Evolutionary conservation across 2,329 filamentous ascomycete species (phyloP), one percentile per base, ranked within the genome.

Genomic region (Ophiosphaerella korrae): DNA sequence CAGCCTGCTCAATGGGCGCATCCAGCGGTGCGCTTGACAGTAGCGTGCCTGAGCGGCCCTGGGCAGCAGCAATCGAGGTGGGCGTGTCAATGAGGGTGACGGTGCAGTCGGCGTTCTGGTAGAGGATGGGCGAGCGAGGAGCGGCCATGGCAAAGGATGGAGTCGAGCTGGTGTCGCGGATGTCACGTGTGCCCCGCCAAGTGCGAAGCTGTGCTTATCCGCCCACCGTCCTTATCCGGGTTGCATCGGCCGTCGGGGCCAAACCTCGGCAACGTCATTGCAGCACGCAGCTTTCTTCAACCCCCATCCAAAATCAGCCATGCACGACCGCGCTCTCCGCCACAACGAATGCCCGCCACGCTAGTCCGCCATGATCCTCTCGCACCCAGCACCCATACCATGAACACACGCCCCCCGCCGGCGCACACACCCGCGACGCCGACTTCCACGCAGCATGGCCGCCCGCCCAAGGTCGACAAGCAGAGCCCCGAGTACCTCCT

Each of bases 401-500:
- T 73, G 72, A 74, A 63, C 39, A 66, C 60, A 39, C 62, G 63
- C 42, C 63, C 56, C 42, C 57, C 63, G 61, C 63, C 62, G 59
- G 58, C 52, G 53, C 45, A 55, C 55, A 48, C 54, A 40, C 49
- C 58, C 35, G 45, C 55, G 49, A 51, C 38, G 45, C 42, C 40
- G 26, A 51, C 26, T 35, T 45, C 21, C n/a, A 50, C 36, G 16
- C 48, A 44, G 26, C 50, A 50, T 44, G 49, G 47, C 36, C 58
- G 47, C 26, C 52, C 52, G 55, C 78, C 78, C 58, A 81, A 81
- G 63, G 73, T 83, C 24, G 79, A 88, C 58, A 90, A 87, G 75
- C 85, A 88, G 70, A 94, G 87, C 70, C 78, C 88, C 58, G 89
- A 96, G 63, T 97, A 97, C 75, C 78, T 94, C 37, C 81, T 91